A percentile compares a stretch with the other conserved stretches of the same genome.
These are phyloP conservation scores for Penicillium roqueforti DNA, from an alignment of 495 filamentous ascomycete genomes.

Conservation along the genomic window DNA sequence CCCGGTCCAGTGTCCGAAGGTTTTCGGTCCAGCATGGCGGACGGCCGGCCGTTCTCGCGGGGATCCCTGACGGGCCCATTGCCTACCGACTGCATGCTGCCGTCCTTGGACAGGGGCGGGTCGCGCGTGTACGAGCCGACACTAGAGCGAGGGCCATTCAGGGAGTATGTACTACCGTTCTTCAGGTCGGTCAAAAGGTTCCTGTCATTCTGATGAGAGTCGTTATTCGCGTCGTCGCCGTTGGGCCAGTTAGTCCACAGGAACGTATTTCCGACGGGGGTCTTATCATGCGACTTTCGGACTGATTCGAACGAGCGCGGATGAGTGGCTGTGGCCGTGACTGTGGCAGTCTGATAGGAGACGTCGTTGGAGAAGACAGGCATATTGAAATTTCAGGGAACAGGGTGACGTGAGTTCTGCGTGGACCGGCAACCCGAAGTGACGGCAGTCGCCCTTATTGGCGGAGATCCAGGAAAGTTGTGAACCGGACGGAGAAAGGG, in stretches of 20 bases:
- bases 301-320: constrained; percentile 38
- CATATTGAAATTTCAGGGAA: constrained; percentile 29
- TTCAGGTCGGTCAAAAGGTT: constrained; percentile 34
- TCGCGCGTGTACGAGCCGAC: constrained; percentile 49
- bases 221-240: constrained; percentile 32
- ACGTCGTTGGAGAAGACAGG: constrained; percentile 42
- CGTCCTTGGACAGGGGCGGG: constrained; percentile 47
- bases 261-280: constrained; percentile 45
- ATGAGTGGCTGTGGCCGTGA: constrained; percentile 29
- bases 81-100: constrained; percentile 48
- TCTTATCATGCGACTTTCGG: constrained; percentile 45
- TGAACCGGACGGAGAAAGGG: constrained; percentile 17
- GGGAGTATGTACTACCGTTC: constrained; percentile 44
- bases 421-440: constrained; percentile 27
- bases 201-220: constrained; percentile 35
- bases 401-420: constrained; percentile 35
- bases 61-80: constrained; percentile 41
- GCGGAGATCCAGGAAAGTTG: constrained; percentile 19
- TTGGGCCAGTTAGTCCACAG: constrained; percentile 48
- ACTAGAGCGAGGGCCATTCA: constrained; percentile 47
- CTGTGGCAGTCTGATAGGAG: constrained; percentile 28
- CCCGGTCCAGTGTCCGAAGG: constrained; percentile 32
- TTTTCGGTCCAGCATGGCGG: constrained; percentile 36
- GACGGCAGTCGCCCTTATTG: constrained; percentile 27
- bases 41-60: constrained; percentile 37